Base-by-base conservation (phyloP, 257 asterid genomes). In the Solanum lignicaule region DNA sequence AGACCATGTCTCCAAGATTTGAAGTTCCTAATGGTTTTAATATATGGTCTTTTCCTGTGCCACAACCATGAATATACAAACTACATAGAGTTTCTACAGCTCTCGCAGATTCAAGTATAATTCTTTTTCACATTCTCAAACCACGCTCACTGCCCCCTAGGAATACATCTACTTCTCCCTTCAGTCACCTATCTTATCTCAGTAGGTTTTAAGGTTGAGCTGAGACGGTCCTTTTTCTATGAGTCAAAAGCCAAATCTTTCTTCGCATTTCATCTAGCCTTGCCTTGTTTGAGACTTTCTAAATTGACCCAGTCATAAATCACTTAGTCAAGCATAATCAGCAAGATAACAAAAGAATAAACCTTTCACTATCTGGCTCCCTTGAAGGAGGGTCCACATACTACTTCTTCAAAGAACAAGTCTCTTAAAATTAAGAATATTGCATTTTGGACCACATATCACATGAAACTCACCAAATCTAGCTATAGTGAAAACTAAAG, bases 1-100 rank as follows among this genome's bases (percentile, higher is more conserved):
- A 83, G 87, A 91, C 90, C 89, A 86, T 35, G 66, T 86, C 83
- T 86, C 41, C 81, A 71, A 60, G 86, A 83, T 89, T 88, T 88
- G 39, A 79, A 43, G 39, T 27, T 43, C 66, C 27, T 78, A 25
- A 27, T 27, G 15, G 72, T 39, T 65, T 4, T 62, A 66, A 87
- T 27, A 81, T 65, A 76, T n/a, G 62, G 60, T 20, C 23, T 25
- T 78, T 25, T 39, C 20, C 38, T 79, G 10, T 27, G 38, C 66
- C 66, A 79, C 25, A 41, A 27, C 66, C 85, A 79, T 79, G 65
- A 43, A 43, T 7, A 79, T 29, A 43, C 39, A 79, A 79, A 29
- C 39, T 79, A 46, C 66, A 79, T 27, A 46, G 2, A 62, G 62
- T 12, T 79, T 79, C n/a, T 25, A 27, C 39, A 79, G 27, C 85